phyloP scores from a whole-genome alignment of 257 asterid species.

The Lycium barbarum region DNA sequence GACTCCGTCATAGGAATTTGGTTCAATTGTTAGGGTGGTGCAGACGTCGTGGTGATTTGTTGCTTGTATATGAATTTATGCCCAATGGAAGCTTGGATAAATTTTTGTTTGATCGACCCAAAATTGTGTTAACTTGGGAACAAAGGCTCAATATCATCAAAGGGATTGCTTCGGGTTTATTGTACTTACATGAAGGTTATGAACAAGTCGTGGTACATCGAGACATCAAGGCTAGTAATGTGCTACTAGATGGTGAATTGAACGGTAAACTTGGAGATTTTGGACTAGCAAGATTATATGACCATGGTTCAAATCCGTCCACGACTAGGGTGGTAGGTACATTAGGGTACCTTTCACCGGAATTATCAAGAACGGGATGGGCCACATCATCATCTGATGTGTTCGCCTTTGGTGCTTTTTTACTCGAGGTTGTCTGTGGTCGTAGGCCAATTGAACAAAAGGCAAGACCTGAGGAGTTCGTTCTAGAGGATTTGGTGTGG shows the following conservation, averaged over 20 bases:
- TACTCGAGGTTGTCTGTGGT: constrained; percentile 77
- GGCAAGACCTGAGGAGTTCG: constrained; percentile 73
- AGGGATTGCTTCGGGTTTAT: constrained; percentile 67
- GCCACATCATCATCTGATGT: constrained; percentile 71
- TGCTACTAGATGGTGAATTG: constrained; percentile 61
- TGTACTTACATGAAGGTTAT: constrained; percentile 76
- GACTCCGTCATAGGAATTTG: constrained; percentile 75
- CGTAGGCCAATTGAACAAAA: constrained; percentile 73
- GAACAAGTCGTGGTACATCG: constrained; percentile 81
- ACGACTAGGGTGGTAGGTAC: constrained; percentile 82
- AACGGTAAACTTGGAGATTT: constrained; percentile 78
- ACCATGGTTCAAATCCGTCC: constrained; percentile 60
- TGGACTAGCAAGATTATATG: constrained; percentile 74
- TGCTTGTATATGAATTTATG: constrained; percentile 82
- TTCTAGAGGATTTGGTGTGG: constrained; percentile 84
- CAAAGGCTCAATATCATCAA: constrained; percentile 68
- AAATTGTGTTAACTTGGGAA: constrained; percentile 57
- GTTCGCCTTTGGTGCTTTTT: constrained; percentile 75
- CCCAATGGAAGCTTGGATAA: constrained; percentile 81
- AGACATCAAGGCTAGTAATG: constrained; percentile 77
- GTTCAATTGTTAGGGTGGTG: constrained; percentile 75
- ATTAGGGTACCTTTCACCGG: constrained; percentile 81
- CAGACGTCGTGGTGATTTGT: constrained; percentile 50
- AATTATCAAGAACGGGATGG: constrained; percentile 71
- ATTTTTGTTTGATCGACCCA: constrained; percentile 56